phyloP scores from a whole-genome alignment of 2,329 filamentous ascomycete species.

The Fusarium dimerum region DNA sequence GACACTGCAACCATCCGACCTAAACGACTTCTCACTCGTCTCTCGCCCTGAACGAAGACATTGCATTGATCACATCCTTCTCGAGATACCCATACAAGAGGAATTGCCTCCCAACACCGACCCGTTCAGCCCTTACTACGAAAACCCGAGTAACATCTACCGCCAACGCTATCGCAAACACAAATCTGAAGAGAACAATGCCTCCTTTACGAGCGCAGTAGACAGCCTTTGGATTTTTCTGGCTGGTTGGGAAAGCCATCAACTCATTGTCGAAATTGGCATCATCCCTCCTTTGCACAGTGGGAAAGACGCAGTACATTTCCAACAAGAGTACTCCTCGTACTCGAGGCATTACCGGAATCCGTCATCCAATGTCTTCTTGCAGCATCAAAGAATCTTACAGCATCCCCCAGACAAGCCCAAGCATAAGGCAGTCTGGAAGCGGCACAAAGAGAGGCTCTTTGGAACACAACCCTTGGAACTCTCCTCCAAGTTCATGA shows the following conservation, averaged over 20 bases:
- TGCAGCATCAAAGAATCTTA: conserved; percentile 1
- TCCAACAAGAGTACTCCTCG: too few species aligned
- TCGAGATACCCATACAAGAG: conserved; percentile 3
- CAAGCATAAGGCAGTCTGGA: background rate
- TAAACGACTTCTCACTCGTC: background rate
- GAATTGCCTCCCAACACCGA: too few species aligned
- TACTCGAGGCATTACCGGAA: background rate
- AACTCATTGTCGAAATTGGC: conserved; percentile 12
- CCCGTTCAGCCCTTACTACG: too few species aligned
- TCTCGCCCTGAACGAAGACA: background rate
- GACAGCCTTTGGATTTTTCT: conserved; percentile 9
- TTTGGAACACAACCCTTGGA: conserved; percentile 1
- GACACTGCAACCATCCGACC: conserved; percentile 1
- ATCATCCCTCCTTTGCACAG: conserved; percentile 2
- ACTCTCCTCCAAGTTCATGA: background rate
- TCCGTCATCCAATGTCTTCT: background rate
- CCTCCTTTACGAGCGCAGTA: background rate
- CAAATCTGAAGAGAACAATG: background rate
- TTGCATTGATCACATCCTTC: conserved; percentile 7
- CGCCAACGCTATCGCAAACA: background rate
- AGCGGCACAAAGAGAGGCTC: background rate
- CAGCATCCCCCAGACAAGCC: background rate
- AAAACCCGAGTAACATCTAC: too few species aligned
- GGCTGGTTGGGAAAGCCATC: conserved; percentile 4
- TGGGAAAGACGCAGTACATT: background rate